These are phyloP conservation scores for Penicillium capsulatum DNA, from an alignment of 2,329 filamentous ascomycete genomes.

Conservation along the genomic window DNA sequence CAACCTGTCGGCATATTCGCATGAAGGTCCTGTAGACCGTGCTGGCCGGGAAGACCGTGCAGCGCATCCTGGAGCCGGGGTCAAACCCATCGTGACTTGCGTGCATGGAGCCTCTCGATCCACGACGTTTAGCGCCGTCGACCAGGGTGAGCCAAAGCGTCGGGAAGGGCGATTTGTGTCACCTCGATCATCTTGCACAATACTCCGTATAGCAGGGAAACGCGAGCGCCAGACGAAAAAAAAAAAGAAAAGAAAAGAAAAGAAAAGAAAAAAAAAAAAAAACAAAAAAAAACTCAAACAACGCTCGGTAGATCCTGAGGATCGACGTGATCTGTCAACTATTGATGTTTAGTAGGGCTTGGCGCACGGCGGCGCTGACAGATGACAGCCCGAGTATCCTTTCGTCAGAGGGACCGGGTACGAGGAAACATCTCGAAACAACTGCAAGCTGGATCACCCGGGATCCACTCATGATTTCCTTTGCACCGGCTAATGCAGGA, in stretches of 20 bases:
- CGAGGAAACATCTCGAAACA: slow-evolving; percentile 9
- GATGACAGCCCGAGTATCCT: slow-evolving; percentile 5
- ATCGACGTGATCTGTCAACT: slow-evolving; percentile 40
- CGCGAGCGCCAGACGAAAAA: too few species aligned
- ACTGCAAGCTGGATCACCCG: slow-evolving; percentile 8
- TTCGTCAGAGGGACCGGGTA: not conserved
- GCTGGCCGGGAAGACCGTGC: slow-evolving; percentile 1
- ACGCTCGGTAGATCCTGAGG: slow-evolving; percentile 29
- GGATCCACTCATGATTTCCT: slow-evolving; percentile 7
- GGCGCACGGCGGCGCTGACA: slow-evolving; percentile 17
- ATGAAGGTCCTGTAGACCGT: not conserved
- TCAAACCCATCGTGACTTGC: slow-evolving; percentile 17
- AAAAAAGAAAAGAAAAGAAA: too few species aligned
- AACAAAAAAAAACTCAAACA: too few species aligned
- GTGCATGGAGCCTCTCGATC: slow-evolving; percentile 22
- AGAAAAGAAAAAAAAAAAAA: slow-evolving; percentile 16
- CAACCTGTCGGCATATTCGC: too few species aligned
- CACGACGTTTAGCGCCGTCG: slow-evolving; percentile 20
- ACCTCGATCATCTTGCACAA: too few species aligned
- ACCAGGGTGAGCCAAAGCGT: slow-evolving; percentile 13
- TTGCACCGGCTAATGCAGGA: slow-evolving; percentile 35
- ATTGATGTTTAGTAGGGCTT: slow-evolving; percentile 37
- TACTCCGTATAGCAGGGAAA: too few species aligned
- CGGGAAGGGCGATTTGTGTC: slow-evolving; percentile 11
- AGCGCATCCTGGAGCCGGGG: slow-evolving; percentile 1